These are phyloP conservation scores for Leccinum pellstonianum DNA, from an alignment of 768 basidiomycete species.

Conservation along the genomic window DNA sequence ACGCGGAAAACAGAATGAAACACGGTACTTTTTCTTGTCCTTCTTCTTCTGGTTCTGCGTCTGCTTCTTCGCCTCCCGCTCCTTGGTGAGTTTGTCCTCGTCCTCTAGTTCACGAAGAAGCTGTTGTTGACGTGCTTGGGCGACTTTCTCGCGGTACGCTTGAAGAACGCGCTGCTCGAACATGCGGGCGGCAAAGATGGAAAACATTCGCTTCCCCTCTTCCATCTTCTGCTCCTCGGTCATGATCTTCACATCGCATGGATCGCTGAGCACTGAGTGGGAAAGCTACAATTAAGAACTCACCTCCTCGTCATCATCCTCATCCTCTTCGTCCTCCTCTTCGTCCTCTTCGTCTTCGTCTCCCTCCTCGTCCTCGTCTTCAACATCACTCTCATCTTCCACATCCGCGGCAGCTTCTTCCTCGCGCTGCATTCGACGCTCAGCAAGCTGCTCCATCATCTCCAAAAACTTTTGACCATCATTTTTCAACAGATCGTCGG, in stretches of 20 bases:
- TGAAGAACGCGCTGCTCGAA: slow-evolving; percentile 98
- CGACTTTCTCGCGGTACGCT: slow-evolving; percentile 95
- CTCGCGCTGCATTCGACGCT: slow-evolving; percentile 89
- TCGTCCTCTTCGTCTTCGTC: slow-evolving; percentile 66
- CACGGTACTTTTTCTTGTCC: slow-evolving; percentile 89
- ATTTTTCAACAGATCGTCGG: slow-evolving; percentile 97
- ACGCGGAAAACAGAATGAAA: slow-evolving; percentile 4
- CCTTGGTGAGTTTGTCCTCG: slow-evolving; percentile 83
- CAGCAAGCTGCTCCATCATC: slow-evolving; percentile 99
- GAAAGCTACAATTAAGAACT: slow-evolving; percentile 16
- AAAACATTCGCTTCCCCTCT: slow-evolving; percentile 99
- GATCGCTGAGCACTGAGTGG: slow-evolving; percentile 11
- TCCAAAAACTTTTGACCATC: slow-evolving; percentile 99
- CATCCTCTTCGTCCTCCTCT: slow-evolving; percentile 60
- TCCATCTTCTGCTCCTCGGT: slow-evolving; percentile 99
- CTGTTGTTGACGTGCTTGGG: slow-evolving; percentile 92
- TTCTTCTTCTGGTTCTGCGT: slow-evolving; percentile 98
- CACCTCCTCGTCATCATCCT: slow-evolving; percentile 48
- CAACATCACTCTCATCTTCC: slow-evolving; percentile 60
- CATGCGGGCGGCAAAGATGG: slow-evolving; percentile 98
- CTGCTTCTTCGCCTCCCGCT: slow-evolving; percentile 89
- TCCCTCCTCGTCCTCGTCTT: slow-evolving; percentile 56
- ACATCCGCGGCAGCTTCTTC: slow-evolving; percentile 63
- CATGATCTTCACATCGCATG: slow-evolving; percentile 50
- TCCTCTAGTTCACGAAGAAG: slow-evolving; percentile 93